Evolutionary conservation across 169 alveolate genomes (phyloP), one percentile per base, ranked within the genome.

Genomic region (Theileria equi): DNA sequence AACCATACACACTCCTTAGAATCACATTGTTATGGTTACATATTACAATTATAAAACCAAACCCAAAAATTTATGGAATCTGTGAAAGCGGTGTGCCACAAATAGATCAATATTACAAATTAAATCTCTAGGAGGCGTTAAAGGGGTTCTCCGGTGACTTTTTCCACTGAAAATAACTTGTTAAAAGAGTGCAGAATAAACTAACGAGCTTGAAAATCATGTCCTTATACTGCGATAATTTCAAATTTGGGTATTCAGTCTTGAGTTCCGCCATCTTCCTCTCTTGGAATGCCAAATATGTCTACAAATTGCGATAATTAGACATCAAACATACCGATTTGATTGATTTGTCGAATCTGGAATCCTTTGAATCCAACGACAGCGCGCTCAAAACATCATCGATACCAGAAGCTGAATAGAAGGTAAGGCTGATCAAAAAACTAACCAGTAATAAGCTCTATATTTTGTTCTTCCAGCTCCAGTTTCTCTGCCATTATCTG

Each of bases 151-250:
- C 86, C 4, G 86, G 86, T 25, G 86, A 65, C 47, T 77, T 77
- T 62, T 77, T 77, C 86, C 86, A 77, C 86, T 77, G 59, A 48
- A 32, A 5, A 21, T 5, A 16, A 2, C 11, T 48, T 6, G 21
- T 44, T 41, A 68, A 17, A 5, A 6, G 21, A 21, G 10, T n/a
- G 21, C 1, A 11, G 21, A 11, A 19, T 13, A 7, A 67, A 48
- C 78, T 26, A 57, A 86, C 92, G 71, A 69, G 81, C 58, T 86
- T 86, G 83, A 78, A 81, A 7, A 86, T 65, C 70, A 86, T 86
- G 49, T 86, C 88, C 78, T 86, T 86, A 66, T 69, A 86, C 65
- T 86, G 92, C 16, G 92, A 86, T 41, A 68, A 54, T 48, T 86
- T 86, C 31, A 86, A 70, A 28, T 80, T 82, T 26, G 88, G 88